phyloP scores from a whole-genome alignment of 768 basidiomycete genomes.

The Boletus subparvulus region DNA sequence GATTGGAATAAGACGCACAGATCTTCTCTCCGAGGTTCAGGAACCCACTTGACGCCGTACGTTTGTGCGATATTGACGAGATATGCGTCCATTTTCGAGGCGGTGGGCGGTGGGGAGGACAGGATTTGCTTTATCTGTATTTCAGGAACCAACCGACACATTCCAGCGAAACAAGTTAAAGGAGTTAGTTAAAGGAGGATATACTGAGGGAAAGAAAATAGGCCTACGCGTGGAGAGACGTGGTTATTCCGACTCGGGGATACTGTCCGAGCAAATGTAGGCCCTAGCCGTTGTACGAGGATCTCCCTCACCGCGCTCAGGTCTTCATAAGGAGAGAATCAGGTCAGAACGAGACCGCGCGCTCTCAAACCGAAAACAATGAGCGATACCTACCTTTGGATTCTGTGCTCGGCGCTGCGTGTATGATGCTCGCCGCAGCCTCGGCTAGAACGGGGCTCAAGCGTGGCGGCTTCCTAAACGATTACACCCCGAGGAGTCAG shows the following conservation, averaged over 20 bases:
- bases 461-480: constrained; percentile 30
- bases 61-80: constrained; percentile 53
- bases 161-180: neutral
- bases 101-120: constrained; percentile 53
- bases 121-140: constrained; percentile 52
- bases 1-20: constrained; percentile 42
- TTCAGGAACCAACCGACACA: neutral
- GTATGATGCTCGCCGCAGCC: constrained; percentile 68
- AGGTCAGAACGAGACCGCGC: neutral
- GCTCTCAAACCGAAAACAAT: neutral
- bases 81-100: constrained; percentile 53
- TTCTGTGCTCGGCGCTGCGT: constrained; percentile 53
- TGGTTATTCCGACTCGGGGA: constrained; percentile 48
- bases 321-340: constrained; percentile 40
- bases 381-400: constrained; percentile 50
- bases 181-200: neutral
- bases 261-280: constrained; percentile 56
- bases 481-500: neutral
- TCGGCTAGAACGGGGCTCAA: constrained; percentile 58
- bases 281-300: constrained; percentile 56
- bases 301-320: constrained; percentile 53
- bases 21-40: constrained; percentile 60
- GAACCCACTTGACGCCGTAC: constrained; percentile 58
- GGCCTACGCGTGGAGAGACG: constrained; percentile 52
- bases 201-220: neutral